Evolutionary conservation across 106 monocot genomes (phyloP).

Genomic region (Dioscorea dumetorum): DNA sequence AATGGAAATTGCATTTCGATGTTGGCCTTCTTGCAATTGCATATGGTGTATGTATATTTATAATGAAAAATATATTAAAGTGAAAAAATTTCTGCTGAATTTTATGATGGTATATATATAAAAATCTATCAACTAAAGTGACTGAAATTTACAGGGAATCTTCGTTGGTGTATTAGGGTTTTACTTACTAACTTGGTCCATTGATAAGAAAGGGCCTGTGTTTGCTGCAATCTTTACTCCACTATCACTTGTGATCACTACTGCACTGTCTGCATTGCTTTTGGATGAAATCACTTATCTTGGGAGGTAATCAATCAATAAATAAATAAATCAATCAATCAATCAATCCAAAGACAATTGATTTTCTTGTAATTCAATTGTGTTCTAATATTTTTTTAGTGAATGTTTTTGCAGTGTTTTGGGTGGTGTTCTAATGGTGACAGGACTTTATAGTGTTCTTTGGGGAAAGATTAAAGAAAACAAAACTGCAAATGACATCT

Average conservation of each 20-base stretch:
- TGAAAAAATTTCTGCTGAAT: not conserved
- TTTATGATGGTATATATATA: not conserved
- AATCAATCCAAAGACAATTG: not conserved
- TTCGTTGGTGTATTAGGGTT: constrained; percentile 20
- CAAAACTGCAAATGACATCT: not conserved
- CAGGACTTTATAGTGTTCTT: constrained; percentile 22
- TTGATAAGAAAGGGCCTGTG: constrained; percentile 41
- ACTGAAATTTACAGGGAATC: constrained; percentile 15
- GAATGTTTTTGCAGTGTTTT: constrained; percentile 14
- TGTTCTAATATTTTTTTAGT: not conserved
- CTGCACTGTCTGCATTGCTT: constrained; percentile 11
- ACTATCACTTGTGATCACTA: constrained; percentile 23
- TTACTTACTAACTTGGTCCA: constrained; percentile 41
- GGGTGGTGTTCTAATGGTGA: constrained; percentile 24
- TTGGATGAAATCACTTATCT: constrained; percentile 23
- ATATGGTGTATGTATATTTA: constrained; percentile 28
- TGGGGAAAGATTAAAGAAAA: constrained; percentile 22
- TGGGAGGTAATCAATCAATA: constrained; percentile 27
- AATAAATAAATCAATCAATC: not conserved
- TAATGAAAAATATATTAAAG: not conserved
- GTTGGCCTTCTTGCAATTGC: constrained; percentile 29
- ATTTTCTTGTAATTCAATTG: not conserved
- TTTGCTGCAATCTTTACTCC: constrained; percentile 30
- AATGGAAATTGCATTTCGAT: constrained; percentile 38
- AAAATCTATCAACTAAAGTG: not conserved